phyloP scores from a whole-genome alignment of 1,284 basidiomycete species.

The Crocinoboletus sp. region DNA sequence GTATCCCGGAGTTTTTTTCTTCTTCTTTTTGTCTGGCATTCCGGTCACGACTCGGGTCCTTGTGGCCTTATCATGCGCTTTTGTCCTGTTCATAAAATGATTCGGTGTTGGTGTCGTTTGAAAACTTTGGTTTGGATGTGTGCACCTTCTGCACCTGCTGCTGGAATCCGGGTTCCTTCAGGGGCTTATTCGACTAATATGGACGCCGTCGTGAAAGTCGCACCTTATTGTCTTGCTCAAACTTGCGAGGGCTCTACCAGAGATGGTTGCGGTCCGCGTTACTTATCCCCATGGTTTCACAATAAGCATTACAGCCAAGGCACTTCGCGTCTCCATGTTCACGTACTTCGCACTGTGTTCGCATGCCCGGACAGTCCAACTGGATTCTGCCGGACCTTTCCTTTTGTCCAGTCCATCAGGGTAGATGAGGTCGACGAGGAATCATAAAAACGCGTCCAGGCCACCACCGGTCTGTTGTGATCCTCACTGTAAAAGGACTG shows the following conservation, averaged over 20 bases:
- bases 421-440: constrained; percentile 1
- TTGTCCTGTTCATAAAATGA: background rate
- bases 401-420: constrained; percentile 23
- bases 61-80: background rate
- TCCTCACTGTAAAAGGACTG: constrained; percentile 22
- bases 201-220: constrained; percentile 5
- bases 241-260: constrained; percentile 3
- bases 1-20: no score
- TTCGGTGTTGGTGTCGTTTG: no score
- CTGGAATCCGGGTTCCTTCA: background rate
- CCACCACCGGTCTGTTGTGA: background rate
- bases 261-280: constrained; percentile 2
- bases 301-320: constrained; percentile 20
- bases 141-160: no score
- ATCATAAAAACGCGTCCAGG: constrained; percentile 23
- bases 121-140: no score
- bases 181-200: constrained; percentile 15
- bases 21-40: background rate
- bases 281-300: constrained; percentile 29
- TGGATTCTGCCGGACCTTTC: constrained; percentile 5
- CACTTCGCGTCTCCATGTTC: constrained; percentile 20
- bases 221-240: constrained; percentile 25
- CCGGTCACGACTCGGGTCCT: background rate
- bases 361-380: background rate
- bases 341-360: constrained; percentile 14